Evolutionary conservation across 352 stramenopile species (phyloP).

Genomic region (Pythium volutum): DNA sequence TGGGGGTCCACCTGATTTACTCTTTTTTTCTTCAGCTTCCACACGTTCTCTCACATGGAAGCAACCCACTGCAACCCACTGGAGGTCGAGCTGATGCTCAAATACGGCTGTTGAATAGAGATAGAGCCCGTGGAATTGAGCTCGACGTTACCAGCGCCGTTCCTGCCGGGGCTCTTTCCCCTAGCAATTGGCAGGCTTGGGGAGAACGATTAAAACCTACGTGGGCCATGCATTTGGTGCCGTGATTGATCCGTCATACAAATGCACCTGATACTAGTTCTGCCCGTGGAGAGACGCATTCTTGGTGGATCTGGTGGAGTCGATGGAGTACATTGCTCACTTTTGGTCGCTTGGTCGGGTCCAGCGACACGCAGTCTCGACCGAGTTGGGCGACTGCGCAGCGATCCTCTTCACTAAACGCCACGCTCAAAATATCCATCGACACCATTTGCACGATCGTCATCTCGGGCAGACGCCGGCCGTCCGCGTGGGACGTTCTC

Average conservation of each 20-base stretch:
- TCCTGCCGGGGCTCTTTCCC: too few species aligned
- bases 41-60: too few species aligned
- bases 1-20: neutral
- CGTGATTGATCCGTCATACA: neutral
- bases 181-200: too few species aligned
- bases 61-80: too few species aligned
- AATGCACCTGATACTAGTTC: neutral
- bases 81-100: too few species aligned
- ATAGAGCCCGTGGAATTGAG: too few species aligned
- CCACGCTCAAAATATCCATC: conserved; percentile 10
- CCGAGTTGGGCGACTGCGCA: neutral
- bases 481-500: neutral
- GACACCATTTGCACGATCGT: conserved; percentile 17
- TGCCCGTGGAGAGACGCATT: neutral
- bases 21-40: too few species aligned
- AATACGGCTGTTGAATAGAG: too few species aligned
- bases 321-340: conserved; percentile 9
- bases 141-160: too few species aligned
- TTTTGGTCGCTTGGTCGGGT: conserved; percentile 10
- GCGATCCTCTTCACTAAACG: conserved; percentile 6
- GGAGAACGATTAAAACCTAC: too few species aligned
- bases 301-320: conserved; percentile 9
- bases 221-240: too few species aligned
- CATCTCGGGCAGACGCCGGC: conserved; percentile 10
- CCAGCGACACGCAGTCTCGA: conserved; percentile 7